Evolutionary conservation across 2,329 filamentous ascomycete species (phyloP).

Genomic region (Zymoseptoria brevis): DNA sequence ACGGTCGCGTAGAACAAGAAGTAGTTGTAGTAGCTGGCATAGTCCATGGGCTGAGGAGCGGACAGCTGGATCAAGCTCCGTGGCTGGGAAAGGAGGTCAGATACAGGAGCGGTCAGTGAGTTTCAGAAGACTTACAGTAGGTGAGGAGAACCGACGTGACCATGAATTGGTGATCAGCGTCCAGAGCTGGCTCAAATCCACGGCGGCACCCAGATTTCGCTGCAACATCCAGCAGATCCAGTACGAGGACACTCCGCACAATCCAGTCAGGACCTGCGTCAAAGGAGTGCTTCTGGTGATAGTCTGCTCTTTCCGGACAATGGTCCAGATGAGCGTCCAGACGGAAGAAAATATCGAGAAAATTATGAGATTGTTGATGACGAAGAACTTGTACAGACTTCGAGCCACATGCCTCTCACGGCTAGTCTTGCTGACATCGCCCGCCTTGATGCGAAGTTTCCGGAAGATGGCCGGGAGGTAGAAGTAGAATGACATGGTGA

Average conservation of each 20-base stretch:
- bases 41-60: slow-evolving; percentile 86
- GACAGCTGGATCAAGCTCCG: slow-evolving; percentile 87
- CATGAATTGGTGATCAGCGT: slow-evolving; percentile 79
- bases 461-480: slow-evolving; percentile 87
- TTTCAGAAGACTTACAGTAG: slow-evolving; percentile 51
- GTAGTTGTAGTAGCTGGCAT: slow-evolving; percentile 96
- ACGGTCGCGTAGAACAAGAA: slow-evolving; percentile 93
- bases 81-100: slow-evolving; percentile 38
- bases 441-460: slow-evolving; percentile 70
- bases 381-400: slow-evolving; percentile 90
- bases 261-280: slow-evolving; percentile 56
- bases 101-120: too few relatives aligned
- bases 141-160: slow-evolving; percentile 72
- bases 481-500: slow-evolving; percentile 82
- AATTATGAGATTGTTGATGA: slow-evolving; percentile 92
- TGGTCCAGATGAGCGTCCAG: slow-evolving; percentile 62
- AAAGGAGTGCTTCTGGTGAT: slow-evolving; percentile 59
- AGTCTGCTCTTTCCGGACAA: slow-evolving; percentile 44
- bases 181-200: slow-evolving; percentile 85
- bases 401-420: slow-evolving; percentile 84
- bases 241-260: slow-evolving; percentile 78
- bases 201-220: slow-evolving; percentile 84
- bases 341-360: slow-evolving; percentile 86
- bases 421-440: slow-evolving; percentile 85
- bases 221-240: slow-evolving; percentile 94